phyloP scores from a whole-genome alignment of 352 stramenopile genomes.

The Pythium rishiriense region DNA sequence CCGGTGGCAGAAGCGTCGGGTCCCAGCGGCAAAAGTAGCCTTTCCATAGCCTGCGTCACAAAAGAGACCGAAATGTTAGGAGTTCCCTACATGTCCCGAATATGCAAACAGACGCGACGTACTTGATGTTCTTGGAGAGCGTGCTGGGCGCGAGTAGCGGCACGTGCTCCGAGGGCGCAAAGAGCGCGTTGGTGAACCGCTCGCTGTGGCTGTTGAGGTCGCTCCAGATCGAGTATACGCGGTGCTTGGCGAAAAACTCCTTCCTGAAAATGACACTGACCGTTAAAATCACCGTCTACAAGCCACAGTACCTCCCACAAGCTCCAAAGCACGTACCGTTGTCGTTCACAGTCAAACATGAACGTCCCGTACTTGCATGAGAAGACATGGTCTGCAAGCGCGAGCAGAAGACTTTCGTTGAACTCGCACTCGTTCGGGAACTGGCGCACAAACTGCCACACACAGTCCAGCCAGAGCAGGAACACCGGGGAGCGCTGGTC shows the following conservation, averaged over 20 bases:
- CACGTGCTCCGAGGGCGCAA: conserved; percentile 43
- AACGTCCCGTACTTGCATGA: conserved; percentile 98
- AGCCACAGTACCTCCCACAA: not conserved
- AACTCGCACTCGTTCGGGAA: conserved; percentile 98
- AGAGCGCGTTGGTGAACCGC: conserved; percentile 69
- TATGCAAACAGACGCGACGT: conserved; percentile 19
- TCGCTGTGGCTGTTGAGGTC: conserved; percentile 74
- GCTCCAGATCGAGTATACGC: conserved; percentile 79
- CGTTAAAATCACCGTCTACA: not conserved
- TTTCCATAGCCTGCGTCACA: conserved; percentile 71
- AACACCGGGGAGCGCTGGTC: conserved; percentile 98
- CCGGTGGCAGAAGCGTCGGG: conserved; percentile 70
- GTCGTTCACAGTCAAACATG: conserved; percentile 96
- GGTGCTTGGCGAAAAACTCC: conserved; percentile 77
- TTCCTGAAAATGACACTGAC: conserved; percentile 37
- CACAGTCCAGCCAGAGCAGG: conserved; percentile 97
- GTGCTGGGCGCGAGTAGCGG: conserved; percentile 66
- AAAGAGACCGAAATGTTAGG: not conserved
- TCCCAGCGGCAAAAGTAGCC: conserved; percentile 87
- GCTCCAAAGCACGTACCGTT: conserved; percentile 43
- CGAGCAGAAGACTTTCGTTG: conserved; percentile 91
- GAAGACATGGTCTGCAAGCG: conserved; percentile 96
- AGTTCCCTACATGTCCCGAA: not conserved
- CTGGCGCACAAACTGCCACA: conserved; percentile 97
- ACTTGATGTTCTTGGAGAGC: conserved; percentile 90